A percentile compares a stretch with the other conserved stretches of the same genome.
These are phyloP conservation scores for Halophytophthora batemanensis DNA, from an alignment of 352 stramenopile genomes.

Conservation along the genomic window DNA sequence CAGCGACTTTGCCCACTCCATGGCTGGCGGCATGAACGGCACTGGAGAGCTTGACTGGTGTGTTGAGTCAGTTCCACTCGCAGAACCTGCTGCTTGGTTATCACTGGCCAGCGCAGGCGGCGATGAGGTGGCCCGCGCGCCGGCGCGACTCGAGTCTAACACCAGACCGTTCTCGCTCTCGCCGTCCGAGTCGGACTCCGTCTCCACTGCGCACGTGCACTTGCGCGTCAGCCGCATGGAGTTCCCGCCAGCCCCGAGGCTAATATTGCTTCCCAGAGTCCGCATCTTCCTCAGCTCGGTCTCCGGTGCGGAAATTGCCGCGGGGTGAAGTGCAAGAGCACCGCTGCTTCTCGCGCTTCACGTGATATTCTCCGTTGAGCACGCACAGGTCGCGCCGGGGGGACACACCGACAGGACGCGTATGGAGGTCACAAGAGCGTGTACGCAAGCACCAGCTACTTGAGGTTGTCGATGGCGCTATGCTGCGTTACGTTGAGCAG, in stretches of 20 bases:
- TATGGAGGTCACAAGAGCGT: too few relatives aligned
- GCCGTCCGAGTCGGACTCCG: slow-evolving; percentile 68
- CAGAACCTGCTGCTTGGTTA: background rate
- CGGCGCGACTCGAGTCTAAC: slow-evolving; percentile 1
- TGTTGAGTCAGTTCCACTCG: background rate
- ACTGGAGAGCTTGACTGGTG: background rate
- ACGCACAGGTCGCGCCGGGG: too few relatives aligned
- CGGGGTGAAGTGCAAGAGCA: too few relatives aligned
- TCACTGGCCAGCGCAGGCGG: slow-evolving; percentile 5
- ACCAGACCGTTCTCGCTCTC: slow-evolving; percentile 27
- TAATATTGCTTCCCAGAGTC: slow-evolving; percentile 5
- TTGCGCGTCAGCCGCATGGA: slow-evolving; percentile 35
- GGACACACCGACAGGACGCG: too few relatives aligned
- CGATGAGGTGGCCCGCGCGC: slow-evolving; percentile 7
- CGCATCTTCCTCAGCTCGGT: background rate
- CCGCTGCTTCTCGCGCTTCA: too few relatives aligned
- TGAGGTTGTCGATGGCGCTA: too few relatives aligned
- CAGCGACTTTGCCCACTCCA: slow-evolving; percentile 23
- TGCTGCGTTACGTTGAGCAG: too few relatives aligned
- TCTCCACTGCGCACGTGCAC: slow-evolving; percentile 72
- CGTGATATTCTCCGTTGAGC: too few relatives aligned
- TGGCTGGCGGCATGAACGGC: slow-evolving; percentile 4
- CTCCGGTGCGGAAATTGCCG: background rate
- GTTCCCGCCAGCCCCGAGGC: background rate
- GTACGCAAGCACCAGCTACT: too few relatives aligned